These are phyloP conservation scores for Phialophora chinensis DNA, from an alignment of 2,329 filamentous ascomycete species.

Conservation along the genomic window DNA sequence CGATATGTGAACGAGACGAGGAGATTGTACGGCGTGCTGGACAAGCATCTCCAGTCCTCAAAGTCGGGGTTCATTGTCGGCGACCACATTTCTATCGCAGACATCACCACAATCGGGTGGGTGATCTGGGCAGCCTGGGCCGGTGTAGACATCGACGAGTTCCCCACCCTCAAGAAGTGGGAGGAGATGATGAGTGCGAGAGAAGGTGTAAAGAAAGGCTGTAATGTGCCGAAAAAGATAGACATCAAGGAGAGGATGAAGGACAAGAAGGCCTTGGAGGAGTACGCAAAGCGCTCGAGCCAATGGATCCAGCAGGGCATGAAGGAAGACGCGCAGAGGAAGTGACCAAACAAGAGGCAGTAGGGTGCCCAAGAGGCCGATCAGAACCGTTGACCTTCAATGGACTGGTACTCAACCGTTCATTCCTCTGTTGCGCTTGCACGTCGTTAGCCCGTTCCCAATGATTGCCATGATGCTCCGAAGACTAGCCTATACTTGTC, in stretches of 20 bases:
- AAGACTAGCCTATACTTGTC: neutral
- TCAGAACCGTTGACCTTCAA: neutral
- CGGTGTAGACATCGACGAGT: conserved; percentile 73
- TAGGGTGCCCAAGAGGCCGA: neutral
- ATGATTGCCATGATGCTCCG: neutral
- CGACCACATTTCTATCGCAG: conserved; percentile 62
- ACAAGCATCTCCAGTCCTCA: conserved; percentile 67
- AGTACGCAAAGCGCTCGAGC: conserved; percentile 43
- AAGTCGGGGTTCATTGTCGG: conserved; percentile 60
- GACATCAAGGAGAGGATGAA: conserved; percentile 62
- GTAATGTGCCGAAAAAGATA: conserved; percentile 72
- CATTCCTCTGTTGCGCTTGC: neutral
- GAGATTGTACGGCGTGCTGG: conserved; percentile 79
- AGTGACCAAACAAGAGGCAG: conserved; percentile 15
- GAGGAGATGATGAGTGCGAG: conserved; percentile 71
- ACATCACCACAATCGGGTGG: conserved; percentile 84
- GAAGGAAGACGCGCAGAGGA: conserved; percentile 37
- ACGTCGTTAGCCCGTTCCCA: neutral
- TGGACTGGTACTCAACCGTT: neutral
- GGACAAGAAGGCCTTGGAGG: conserved; percentile 59
- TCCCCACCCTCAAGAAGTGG: conserved; percentile 79
- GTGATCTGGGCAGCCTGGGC: conserved; percentile 65
- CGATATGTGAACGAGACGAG: conserved; percentile 83
- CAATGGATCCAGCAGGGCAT: conserved; percentile 38
- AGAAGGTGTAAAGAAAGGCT: conserved; percentile 75